Evolutionary conservation across 2,329 filamentous ascomycete species (phyloP).

Genomic region (Daldinia sp.): DNA sequence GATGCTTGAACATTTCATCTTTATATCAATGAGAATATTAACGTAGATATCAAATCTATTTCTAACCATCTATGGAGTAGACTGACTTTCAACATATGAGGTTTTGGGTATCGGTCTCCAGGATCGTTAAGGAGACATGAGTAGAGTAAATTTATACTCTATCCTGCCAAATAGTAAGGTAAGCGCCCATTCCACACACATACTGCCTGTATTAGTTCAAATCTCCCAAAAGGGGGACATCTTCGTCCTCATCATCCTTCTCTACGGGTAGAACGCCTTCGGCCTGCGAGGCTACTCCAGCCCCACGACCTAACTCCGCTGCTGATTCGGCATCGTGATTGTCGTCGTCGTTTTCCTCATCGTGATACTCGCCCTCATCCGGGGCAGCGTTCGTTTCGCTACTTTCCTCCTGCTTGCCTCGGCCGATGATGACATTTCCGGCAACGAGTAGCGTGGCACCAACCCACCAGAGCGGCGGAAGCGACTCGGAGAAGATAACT

Average conservation of each 20-base stretch:
- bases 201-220: slow-evolving; percentile 23
- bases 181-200: background rate
- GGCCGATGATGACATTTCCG: slow-evolving; percentile 80
- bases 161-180: background rate
- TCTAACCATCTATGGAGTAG: background rate
- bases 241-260: slow-evolving; percentile 33
- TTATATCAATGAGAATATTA: background rate
- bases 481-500: slow-evolving; percentile 73
- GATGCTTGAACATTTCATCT: background rate
- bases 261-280: slow-evolving; percentile 22
- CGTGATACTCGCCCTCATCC: background rate
- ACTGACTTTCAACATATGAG: background rate
- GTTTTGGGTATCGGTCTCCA: background rate
- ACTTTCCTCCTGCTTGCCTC: slow-evolving; percentile 53
- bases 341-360: background rate
- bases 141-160: background rate
- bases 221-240: slow-evolving; percentile 41
- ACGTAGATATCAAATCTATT: background rate
- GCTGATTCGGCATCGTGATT: slow-evolving; percentile 11
- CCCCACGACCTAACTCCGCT: slow-evolving; percentile 20
- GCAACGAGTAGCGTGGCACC: slow-evolving; percentile 76
- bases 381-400: background rate
- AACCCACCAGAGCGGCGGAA: slow-evolving; percentile 79
- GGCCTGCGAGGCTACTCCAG: background rate
- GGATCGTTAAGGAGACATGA: background rate